Evolutionary conservation across 164 flowering plant genomes (phyloP), one percentile per base, ranked within the genome.

Genomic region (Magnolia sinica): DNA sequence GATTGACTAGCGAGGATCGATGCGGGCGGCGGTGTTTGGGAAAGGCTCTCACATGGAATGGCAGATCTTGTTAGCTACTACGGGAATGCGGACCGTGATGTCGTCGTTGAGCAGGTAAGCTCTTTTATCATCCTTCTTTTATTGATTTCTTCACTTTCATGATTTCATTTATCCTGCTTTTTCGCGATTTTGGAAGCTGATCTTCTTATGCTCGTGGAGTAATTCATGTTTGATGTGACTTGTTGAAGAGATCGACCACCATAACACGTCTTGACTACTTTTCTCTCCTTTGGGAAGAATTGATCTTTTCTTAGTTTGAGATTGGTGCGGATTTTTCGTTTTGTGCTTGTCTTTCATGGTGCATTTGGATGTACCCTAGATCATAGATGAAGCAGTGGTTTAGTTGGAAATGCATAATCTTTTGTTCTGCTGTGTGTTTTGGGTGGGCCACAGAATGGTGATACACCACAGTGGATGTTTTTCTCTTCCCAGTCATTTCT

Each of bases 31-130:
- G 92, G 92, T 77, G 81, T 73, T 84, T 78, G 58, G 83, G 87
- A 81, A 76, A 86, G 84, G 79, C 68, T 85, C 68, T 85, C 94
- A 87, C 96, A 93, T 95, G 97, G 99, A 95, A 95, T 95, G 99
- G 99, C 98, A 92, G 96, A 95, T 95, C 98, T 89, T 89, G 91
- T 81, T 87, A 89, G 88, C 85, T 88, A 88, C 85, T 88, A 87
- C 84, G 93, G 92, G 78, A 89, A 89, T 90, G 92, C 91, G 51
- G 85, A 88, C 76, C 96, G 94, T 78, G 92, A 91, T 83, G 77
- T 88, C 76, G 95, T 10, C 29, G 29, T 65, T 70, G 6, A 65
- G 27, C 75, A 51, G 71, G 50, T 66, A 71, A 24, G 50, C 74
- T 45, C 58, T 72, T 24, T 27, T 8, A 45, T 24, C 31, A 4